Percentiles rank a stretch among this genome's conserved stretches.
Conservation (phyloP, 208 protist species). For the Leishmania aethiopica region DNA sequence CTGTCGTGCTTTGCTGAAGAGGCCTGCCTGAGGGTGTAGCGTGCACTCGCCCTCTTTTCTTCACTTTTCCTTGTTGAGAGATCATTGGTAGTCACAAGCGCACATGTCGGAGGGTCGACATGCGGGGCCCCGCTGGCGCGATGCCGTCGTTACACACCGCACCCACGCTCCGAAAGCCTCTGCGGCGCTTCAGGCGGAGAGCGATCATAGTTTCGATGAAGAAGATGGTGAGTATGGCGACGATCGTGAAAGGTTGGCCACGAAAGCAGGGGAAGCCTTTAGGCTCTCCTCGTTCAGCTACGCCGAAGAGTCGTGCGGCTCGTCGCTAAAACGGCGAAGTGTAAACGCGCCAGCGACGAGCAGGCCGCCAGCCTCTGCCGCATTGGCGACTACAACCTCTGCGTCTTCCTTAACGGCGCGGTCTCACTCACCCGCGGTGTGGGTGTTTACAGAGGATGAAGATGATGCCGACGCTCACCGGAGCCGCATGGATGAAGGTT, state of each 20-base stretch:
- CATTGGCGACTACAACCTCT: background rate
- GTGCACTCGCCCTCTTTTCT: background rate
- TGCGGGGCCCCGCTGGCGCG: background rate
- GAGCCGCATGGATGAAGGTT: background rate
- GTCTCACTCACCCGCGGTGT: slow-evolving; percentile 23
- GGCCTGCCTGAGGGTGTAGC: background rate
- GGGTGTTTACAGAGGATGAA: slow-evolving; percentile 15
- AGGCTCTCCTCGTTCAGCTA: background rate
- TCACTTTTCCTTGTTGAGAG: background rate
- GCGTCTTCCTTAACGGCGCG: background rate
- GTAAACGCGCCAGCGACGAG: background rate
- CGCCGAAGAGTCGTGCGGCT: background rate
- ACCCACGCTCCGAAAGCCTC: background rate
- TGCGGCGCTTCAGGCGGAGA: background rate
- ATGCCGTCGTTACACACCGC: slow-evolving; percentile 7
- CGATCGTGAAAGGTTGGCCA: background rate
- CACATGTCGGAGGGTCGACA: slow-evolving; percentile 7
- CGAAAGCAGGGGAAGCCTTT: background rate
- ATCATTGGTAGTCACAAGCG: background rate
- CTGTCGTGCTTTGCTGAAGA: background rate
- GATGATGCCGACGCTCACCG: background rate
- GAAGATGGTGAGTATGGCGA: background rate
- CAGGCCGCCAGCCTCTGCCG: background rate
- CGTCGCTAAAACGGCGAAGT: background rate
- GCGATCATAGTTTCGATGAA: background rate